Conservation (phyloP, 2,329 filamentous ascomycete genomes). For the Podosphaera aphanis region DNA sequence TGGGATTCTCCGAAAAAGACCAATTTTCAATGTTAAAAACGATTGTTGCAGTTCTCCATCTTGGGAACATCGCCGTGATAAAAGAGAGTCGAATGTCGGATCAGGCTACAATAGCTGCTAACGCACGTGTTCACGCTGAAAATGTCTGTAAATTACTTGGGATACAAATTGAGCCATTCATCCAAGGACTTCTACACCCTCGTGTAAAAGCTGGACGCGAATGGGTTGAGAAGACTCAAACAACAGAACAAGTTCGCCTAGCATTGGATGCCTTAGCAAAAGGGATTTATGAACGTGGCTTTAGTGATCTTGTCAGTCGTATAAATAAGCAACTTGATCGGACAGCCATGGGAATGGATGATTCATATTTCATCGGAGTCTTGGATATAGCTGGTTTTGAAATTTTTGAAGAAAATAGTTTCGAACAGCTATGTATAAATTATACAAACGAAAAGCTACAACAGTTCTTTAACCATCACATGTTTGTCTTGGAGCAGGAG, state of each 20-base stretch:
- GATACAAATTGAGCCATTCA: slow-evolving; percentile 62
- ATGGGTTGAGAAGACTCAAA: slow-evolving; percentile 97
- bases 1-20: slow-evolving; percentile 75
- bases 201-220: slow-evolving; percentile 87
- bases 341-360: slow-evolving; percentile 59
- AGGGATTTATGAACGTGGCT: slow-evolving; percentile 90
- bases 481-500: slow-evolving; percentile 97
- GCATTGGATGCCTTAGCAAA: slow-evolving; percentile 80
- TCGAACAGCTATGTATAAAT: slow-evolving; percentile 97
- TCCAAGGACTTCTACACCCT: slow-evolving; percentile 73
- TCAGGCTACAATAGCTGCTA: slow-evolving; percentile 60
- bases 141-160: slow-evolving; percentile 68
- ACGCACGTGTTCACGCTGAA: slow-evolving; percentile 50
- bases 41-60: slow-evolving; percentile 72
- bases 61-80: slow-evolving; percentile 74
- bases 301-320: slow-evolving; percentile 72
- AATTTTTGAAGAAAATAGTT: slow-evolving; percentile 95
- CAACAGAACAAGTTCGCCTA: slow-evolving; percentile 81
- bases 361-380: slow-evolving; percentile 89
- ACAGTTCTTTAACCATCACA: slow-evolving; percentile 99
- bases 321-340: slow-evolving; percentile 85
- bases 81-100: slow-evolving; percentile 82
- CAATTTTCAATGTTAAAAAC: slow-evolving; percentile 66
- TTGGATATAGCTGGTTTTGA: slow-evolving; percentile 98
- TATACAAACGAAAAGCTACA: slow-evolving; percentile 99